Evolutionary conservation across 768 basidiomycete genomes (phyloP), one percentile per base, ranked within the genome.

Genomic region (Kwoniella dejecticola): DNA sequence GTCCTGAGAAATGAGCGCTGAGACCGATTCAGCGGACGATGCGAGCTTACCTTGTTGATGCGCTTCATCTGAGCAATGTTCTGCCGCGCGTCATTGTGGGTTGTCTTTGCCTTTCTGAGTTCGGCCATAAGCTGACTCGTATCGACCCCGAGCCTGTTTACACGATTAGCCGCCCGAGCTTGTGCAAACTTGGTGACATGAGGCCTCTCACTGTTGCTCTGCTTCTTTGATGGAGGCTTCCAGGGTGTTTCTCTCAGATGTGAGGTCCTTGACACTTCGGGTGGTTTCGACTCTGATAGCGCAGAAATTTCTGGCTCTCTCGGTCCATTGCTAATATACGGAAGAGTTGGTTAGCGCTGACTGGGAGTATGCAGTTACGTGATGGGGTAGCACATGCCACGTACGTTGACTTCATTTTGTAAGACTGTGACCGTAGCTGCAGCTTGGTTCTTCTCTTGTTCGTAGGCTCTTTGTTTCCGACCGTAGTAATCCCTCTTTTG

Each of bases 171-270:
- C 7, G 15, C 15, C 13, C 2, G n/a, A n/a, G 12, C 29, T 12
- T 6, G 15, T n/a, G n/a, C n/a, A n/a, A n/a, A n/a, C n/a, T n/a
- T n/a, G n/a, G n/a, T n/a, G n/a, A n/a, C n/a, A n/a, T n/a, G n/a
- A n/a, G n/a, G n/a, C n/a, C n/a, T n/a, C n/a, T 26, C 17, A 73
- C 71, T 53, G 52, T 33, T 60, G 66, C 40, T 70, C 66, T 5
- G 68, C 68, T 2, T 64, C 69, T 3, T 41, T 47, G 17, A 66
- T 61, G 15, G 69, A 48, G 38, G 57, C 63, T 12, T 65, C 56
- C 6, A 60, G 19, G 0, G 45, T 46, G 10, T 46, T 27, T 13
- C 52, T 45, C 49, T 68, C 64, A 40, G 33, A 50, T 15, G 52
- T 29, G 2, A 70, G 46, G 19, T 56, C 47, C n/a, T 41, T 42